Base-by-base conservation (phyloP, 2,329 filamentous ascomycete genomes). In the Chaetomium sp. region DNA sequence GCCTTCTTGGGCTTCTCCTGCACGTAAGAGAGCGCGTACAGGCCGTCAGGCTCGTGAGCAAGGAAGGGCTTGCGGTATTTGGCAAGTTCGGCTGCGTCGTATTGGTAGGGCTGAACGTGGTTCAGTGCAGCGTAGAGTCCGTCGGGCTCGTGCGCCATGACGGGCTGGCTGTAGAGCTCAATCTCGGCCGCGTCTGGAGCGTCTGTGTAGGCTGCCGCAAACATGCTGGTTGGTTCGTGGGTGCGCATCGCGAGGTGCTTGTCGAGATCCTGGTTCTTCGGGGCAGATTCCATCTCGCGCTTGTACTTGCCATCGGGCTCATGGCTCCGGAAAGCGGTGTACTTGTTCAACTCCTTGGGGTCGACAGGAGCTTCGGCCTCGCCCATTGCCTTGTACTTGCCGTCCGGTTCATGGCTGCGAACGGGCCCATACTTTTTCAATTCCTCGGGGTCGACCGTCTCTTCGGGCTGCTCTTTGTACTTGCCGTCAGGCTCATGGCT, bases 1-100 rank as follows among this genome's bases (percentile, higher is more conserved):
- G 53, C 52, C 32, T 52, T 45, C 10, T 59, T 36, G 6, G 19
- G 35, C 5, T 70, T 69, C 4, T 72, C 68, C 12, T 67, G 59
- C 36, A 72, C 70, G 14, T 50, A 44, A 6, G 49, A 48, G 11
- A 53, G 53, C 70, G 70, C 5, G 66, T 65, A 1, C 38, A 72
- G 69, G 40, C 75, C 75, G 59, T 78, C 69, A 0, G 68, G 69
- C 55, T 74, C 70, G 41, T 72, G 61, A 36, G 53, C 57, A 35
- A 60, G 44, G 45, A 58, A 63, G 0, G 61, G 61, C 1, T 54
- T 47, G 51, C 54, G 50, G 47, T 63, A 63, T 32, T 52, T 49
- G 19, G 55, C 64, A 46, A 77, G 62, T 57, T 78, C 75, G 4
- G 70, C 64, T 47, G 75, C 73, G 5, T 59, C 55, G 3, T 64